Evolutionary conservation across 2,329 filamentous ascomycete species (phyloP).

Genomic region (Colletotrichum gloeosporioides): DNA sequence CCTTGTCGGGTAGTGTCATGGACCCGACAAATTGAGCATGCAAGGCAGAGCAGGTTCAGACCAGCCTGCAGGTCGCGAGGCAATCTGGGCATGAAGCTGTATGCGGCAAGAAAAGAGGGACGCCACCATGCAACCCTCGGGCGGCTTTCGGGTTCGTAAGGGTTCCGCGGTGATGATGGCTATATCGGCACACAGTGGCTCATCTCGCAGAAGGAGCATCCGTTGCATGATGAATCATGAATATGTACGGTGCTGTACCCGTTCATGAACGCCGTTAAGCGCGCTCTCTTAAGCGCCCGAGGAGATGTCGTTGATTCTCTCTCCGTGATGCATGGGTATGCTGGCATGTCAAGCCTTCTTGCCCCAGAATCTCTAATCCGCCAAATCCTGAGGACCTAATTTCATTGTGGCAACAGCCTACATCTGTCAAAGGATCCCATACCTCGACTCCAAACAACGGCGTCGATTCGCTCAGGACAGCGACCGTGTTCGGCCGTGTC

Average conservation of each 20-base stretch:
- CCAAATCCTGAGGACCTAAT: not conserved
- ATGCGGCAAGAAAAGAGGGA: not conserved
- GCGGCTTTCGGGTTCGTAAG: slow-evolving; percentile 6
- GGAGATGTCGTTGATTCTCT: not conserved
- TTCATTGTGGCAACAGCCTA: not conserved
- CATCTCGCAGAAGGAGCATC: not conserved
- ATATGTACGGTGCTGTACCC: not conserved
- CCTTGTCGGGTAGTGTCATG: not conserved
- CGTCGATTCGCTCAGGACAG: not conserved
- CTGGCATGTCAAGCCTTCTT: not conserved
- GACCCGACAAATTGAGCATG: not conserved
- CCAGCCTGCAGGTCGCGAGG: slow-evolving; percentile 6
- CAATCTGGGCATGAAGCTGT: not conserved
- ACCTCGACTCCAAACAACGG: not conserved
- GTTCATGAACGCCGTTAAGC: not conserved
- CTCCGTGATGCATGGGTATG: not conserved
- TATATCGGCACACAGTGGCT: slow-evolving; percentile 2
- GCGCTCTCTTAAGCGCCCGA: not conserved
- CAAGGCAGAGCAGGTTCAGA: not conserved
- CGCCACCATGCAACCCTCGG: slow-evolving; percentile 18
- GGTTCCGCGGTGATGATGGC: not conserved
- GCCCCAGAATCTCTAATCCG: not conserved
- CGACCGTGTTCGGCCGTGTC: slow-evolving; percentile 10
- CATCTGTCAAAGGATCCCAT: not conserved
- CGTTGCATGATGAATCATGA: not conserved